Percentiles rank a stretch among this genome's conserved stretches.
Evolutionary conservation across 192 early-diverging fungal genomes (phyloP).

Genomic region (Entomortierella parvispora): DNA sequence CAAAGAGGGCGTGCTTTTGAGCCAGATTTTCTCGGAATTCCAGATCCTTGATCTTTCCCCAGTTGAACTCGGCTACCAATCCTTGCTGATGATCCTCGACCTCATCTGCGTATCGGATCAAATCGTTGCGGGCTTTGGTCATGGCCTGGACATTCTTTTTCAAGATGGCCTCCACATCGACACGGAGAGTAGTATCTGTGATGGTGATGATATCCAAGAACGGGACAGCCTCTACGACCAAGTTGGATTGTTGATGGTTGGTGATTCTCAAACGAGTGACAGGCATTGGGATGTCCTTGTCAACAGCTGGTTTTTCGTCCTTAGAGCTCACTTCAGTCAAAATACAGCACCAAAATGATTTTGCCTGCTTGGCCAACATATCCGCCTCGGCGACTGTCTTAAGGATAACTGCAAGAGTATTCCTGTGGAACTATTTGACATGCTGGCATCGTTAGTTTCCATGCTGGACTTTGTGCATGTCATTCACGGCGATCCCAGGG

Average conservation of each 20-base stretch:
- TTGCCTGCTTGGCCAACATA: slow-evolving; percentile 36
- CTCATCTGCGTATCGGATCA: slow-evolving; percentile 38
- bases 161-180: slow-evolving; percentile 26
- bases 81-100: slow-evolving; percentile 24
- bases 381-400: slow-evolving; percentile 55
- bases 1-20: slow-evolving; percentile 67
- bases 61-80: slow-evolving; percentile 75
- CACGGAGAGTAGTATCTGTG: slow-evolving; percentile 12
- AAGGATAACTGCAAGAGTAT: slow-evolving; percentile 72
- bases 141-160: slow-evolving; percentile 24
- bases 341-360: slow-evolving; percentile 57
- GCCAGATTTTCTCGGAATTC: slow-evolving; percentile 84
- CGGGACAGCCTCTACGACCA: slow-evolving; percentile 24
- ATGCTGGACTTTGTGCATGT: too few species aligned
- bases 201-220: slow-evolving; percentile 39
- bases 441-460: too few species aligned
- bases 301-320: slow-evolving; percentile 16
- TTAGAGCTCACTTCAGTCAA: slow-evolving; percentile 13
- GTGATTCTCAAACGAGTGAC: slow-evolving; percentile 22
- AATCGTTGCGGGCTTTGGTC: slow-evolving; percentile 23
- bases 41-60: slow-evolving; percentile 85
- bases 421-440: slow-evolving; percentile 68
- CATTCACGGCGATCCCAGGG: too few species aligned
- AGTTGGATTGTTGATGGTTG: slow-evolving; percentile 28
- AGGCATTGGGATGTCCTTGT: slow-evolving; percentile 29